Evolutionary conservation across 1,284 basidiomycete species (phyloP).

Genomic region (Ceratobasidium sp.): DNA sequence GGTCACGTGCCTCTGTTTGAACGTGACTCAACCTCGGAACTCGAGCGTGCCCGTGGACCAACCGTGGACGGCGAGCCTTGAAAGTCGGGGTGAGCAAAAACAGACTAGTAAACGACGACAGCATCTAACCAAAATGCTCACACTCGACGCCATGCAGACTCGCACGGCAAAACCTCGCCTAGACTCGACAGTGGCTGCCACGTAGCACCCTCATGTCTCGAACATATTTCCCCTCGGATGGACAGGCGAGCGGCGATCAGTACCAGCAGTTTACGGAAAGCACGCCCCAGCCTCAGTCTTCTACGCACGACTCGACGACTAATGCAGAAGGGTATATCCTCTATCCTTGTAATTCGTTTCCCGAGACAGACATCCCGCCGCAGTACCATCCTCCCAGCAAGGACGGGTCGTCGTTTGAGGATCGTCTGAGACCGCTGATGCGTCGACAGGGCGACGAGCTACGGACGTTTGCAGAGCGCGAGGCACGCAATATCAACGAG

Average conservation of each 20-base stretch:
- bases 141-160: too few relatives aligned
- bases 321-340: conserved; percentile 29
- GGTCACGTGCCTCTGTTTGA: neutral
- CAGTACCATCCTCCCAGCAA: neutral
- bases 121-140: conserved; percentile 16
- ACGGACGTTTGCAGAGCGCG: conserved; percentile 32
- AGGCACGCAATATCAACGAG: conserved; percentile 30
- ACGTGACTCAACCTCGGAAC: conserved; percentile 33
- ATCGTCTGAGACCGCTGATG: conserved; percentile 14
- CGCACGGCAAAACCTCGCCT: too few relatives aligned
- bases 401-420: conserved; percentile 23
- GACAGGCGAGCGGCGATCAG: conserved; percentile 23
- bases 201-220: too few relatives aligned
- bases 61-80: conserved; percentile 36
- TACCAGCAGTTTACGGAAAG: conserved; percentile 30
- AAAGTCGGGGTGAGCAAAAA: conserved; percentile 8
- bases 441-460: conserved; percentile 33
- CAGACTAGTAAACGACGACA: neutral
- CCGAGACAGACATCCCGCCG: neutral
- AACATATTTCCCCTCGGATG: conserved; percentile 20
- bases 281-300: conserved; percentile 2
- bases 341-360: conserved; percentile 6
- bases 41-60: conserved; percentile 32
- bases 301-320: conserved; percentile 8
- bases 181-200: too few relatives aligned